A percentile compares a stretch with the other conserved stretches of the same genome.
These are phyloP conservation scores for Russula olivacea DNA, from an alignment of 768 basidiomycete species.

Conservation along the genomic window DNA sequence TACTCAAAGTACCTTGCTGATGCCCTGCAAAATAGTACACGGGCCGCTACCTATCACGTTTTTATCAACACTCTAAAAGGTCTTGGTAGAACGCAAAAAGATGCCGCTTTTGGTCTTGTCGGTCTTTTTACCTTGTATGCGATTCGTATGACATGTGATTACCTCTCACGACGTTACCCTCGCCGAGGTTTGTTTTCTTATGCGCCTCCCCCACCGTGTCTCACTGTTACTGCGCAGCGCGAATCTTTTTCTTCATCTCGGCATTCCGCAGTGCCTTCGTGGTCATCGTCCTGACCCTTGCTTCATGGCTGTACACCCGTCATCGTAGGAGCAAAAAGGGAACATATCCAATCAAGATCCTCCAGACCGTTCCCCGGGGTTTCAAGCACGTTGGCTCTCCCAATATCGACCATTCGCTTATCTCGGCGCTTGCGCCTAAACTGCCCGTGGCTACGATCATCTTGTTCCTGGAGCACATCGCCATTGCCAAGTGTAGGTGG, in stretches of 20 bases:
- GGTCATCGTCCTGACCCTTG: conserved; percentile 78
- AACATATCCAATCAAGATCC: conserved; percentile 78
- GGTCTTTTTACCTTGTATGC: conserved; percentile 65
- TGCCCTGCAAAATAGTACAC: conserved; percentile 49
- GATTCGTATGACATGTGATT: conserved; percentile 55
- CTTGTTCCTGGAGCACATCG: conserved; percentile 90
- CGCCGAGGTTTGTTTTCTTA: conserved; percentile 41
- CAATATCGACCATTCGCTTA: conserved; percentile 42
- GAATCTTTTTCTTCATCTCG: conserved; percentile 70
- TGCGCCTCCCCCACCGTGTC: not conserved
- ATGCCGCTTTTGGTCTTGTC: conserved; percentile 87
- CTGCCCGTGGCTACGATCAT: conserved; percentile 85
- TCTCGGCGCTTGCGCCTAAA: conserved; percentile 65
- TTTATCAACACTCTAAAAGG: conserved; percentile 92
- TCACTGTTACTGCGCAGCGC: conserved; percentile 37
- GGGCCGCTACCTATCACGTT: conserved; percentile 77
- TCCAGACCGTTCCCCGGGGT: conserved; percentile 80
- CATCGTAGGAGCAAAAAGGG: conserved; percentile 51
- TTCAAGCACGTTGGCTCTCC: conserved; percentile 55
- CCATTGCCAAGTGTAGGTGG: conserved; percentile 86
- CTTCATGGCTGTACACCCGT: conserved; percentile 79
- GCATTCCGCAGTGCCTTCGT: conserved; percentile 84
- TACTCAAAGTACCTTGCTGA: conserved; percentile 1
- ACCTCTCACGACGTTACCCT: conserved; percentile 53
- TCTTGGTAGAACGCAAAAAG: conserved; percentile 59